Percentiles rank a stretch among this genome's conserved stretches.
These are phyloP conservation scores for Amanita pseudoporphyria DNA, from an alignment of 768 basidiomycete genomes.

Conservation along the genomic window DNA sequence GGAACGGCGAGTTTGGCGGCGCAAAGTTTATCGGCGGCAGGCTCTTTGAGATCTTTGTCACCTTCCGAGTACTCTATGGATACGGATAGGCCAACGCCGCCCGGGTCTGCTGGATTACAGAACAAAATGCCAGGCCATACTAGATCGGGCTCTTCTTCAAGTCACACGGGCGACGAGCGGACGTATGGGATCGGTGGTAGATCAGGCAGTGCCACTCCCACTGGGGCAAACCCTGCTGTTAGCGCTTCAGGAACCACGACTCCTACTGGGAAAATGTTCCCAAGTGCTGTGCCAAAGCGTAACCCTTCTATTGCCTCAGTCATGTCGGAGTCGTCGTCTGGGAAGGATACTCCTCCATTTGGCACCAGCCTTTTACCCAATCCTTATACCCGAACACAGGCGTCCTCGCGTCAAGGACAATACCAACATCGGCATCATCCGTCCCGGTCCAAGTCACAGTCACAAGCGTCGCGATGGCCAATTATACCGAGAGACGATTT, in stretches of 20 bases:
- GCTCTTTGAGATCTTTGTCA: conserved; percentile 27
- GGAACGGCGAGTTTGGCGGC: conserved; percentile 3
- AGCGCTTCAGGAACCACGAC: background rate
- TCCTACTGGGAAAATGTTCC: conserved; percentile 24
- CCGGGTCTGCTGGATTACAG: conserved; percentile 25
- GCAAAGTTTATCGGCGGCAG: conserved; percentile 11
- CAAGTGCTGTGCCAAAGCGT: conserved; percentile 26
- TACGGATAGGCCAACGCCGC: conserved; percentile 27
- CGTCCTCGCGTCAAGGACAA: background rate
- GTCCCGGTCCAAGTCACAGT: background rate
- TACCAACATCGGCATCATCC: conserved; percentile 11
- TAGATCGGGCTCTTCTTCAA: background rate
- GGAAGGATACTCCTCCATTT: background rate
- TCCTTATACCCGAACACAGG: background rate
- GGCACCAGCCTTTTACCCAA: background rate
- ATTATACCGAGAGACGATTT: conserved; percentile 73
- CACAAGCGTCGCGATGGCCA: conserved; percentile 31
- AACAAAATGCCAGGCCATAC: background rate
- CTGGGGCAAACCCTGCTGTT: no score
- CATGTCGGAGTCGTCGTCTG: conserved; percentile 54
- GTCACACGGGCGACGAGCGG: conserved; percentile 7
- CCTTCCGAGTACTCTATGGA: conserved; percentile 50
- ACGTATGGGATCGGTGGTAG: conserved; percentile 9
- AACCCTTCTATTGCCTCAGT: conserved; percentile 72
- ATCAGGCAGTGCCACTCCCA: conserved; percentile 2